Evolutionary conservation across 352 stramenopile species (phyloP).

Genomic region (Pythium apleroticum): DNA sequence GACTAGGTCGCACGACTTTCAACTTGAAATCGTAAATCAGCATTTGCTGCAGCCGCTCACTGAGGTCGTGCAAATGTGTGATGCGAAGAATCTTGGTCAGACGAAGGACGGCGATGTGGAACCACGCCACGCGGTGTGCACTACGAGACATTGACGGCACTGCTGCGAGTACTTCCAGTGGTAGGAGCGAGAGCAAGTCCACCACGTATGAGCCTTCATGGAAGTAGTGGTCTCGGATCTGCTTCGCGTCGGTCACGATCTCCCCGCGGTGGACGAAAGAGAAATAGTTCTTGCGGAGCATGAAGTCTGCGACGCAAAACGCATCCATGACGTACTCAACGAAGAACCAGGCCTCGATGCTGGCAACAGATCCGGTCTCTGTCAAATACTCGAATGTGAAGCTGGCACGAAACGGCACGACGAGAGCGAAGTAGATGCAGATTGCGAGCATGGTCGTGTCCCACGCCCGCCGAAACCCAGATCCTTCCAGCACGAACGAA

Average conservation of each 20-base stretch:
- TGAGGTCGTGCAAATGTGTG: constrained; percentile 46
- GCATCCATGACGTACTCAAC: constrained; percentile 41
- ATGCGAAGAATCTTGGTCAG: constrained; percentile 54
- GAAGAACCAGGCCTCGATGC: constrained; percentile 32
- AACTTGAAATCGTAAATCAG: constrained; percentile 57
- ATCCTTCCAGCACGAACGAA: constrained; percentile 31
- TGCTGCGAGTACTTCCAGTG: constrained; percentile 30
- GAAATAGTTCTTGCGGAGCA: constrained; percentile 35
- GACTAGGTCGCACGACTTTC: constrained; percentile 9
- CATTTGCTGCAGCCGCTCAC: constrained; percentile 44
- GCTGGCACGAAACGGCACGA: constrained; percentile 35
- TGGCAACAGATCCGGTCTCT: neutral
- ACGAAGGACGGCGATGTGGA: constrained; percentile 42
- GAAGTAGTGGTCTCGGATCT: constrained; percentile 34
- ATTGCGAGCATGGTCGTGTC: constrained; percentile 31
- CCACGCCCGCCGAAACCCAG: constrained; percentile 29
- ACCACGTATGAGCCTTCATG: constrained; percentile 32
- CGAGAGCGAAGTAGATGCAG: constrained; percentile 36
- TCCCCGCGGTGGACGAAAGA: constrained; percentile 36
- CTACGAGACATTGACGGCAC: constrained; percentile 1
- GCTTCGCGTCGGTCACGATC: constrained; percentile 27
- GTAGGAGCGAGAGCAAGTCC: constrained; percentile 34
- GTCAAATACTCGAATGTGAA: constrained; percentile 34
- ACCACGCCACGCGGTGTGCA: constrained; percentile 28
- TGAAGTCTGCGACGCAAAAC: constrained; percentile 34